phyloP scores from a whole-genome alignment of 2,329 filamentous ascomycete species.

The Sarocladium strictum region DNA sequence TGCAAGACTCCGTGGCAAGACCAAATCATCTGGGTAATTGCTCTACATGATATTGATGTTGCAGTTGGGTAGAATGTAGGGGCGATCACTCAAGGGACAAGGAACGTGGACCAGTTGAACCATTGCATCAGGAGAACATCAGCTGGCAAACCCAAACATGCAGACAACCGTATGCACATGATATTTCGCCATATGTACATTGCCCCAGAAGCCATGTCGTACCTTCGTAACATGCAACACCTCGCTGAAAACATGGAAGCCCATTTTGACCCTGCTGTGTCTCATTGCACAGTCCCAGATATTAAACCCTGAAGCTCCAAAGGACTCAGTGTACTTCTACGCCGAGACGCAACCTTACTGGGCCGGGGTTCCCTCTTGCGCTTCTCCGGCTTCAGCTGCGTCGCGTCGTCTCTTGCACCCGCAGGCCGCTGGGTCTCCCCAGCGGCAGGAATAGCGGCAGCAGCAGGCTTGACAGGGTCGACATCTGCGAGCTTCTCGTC shows the following conservation, averaged over 20 bases:
- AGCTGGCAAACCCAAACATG: too few relatives aligned
- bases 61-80: too few relatives aligned
- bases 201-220: slow-evolving; percentile 10
- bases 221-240: not conserved
- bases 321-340: slow-evolving; percentile 69
- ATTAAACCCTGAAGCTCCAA: slow-evolving; percentile 68
- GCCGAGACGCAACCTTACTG: slow-evolving; percentile 52
- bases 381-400: slow-evolving; percentile 27
- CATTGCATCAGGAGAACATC: too few relatives aligned
- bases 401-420: slow-evolving; percentile 22
- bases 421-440: slow-evolving; percentile 27
- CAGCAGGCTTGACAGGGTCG: slow-evolving; percentile 30
- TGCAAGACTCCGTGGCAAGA: too few relatives aligned
- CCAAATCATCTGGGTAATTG: too few relatives aligned
- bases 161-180: not conserved
- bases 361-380: slow-evolving; percentile 47
- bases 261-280: too few relatives aligned
- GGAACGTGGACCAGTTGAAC: too few relatives aligned
- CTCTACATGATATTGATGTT: too few relatives aligned
- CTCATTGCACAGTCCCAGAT: slow-evolving; percentile 28
- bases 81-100: too few relatives aligned
- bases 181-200: slow-evolving; percentile 12
- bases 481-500: slow-evolving; percentile 18
- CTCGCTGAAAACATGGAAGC: not conserved
- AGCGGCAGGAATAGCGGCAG: slow-evolving; percentile 14